Conservation (phyloP, 2,329 filamentous ascomycete genomes). For the Botrytis porri region DNA sequence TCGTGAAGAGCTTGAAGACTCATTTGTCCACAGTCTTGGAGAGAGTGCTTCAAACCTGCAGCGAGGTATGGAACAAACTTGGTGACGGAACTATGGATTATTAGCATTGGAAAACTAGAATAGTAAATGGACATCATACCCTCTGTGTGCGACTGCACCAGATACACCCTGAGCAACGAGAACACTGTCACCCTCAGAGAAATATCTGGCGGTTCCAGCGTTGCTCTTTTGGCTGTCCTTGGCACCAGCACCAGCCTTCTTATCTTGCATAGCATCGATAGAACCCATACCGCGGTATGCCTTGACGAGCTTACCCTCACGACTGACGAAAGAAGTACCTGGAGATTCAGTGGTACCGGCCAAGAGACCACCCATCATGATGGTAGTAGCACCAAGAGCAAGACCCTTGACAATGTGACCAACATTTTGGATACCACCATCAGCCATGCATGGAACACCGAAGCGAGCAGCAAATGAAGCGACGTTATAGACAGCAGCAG, state of each 20-base stretch:
- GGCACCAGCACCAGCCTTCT: slow-evolving; percentile 82
- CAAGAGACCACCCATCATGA: slow-evolving; percentile 99
- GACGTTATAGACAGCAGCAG: slow-evolving; percentile 87
- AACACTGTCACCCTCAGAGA: slow-evolving; percentile 92
- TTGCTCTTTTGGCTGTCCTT: slow-evolving; percentile 79
- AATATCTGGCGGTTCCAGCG: slow-evolving; percentile 95
- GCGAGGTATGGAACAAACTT: slow-evolving; percentile 97
- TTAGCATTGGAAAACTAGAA: slow-evolving; percentile 9
- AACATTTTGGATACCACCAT: slow-evolving; percentile 97
- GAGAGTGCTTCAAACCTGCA: slow-evolving; percentile 92
- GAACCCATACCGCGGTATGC: slow-evolving; percentile 98
- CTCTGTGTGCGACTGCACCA: slow-evolving; percentile 76
- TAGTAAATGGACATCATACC: slow-evolving; percentile 39
- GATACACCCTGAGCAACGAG: slow-evolving; percentile 96
- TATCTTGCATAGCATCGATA: slow-evolving; percentile 99
- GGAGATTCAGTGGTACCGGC: slow-evolving; percentile 97
- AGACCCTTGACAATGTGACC: slow-evolving; percentile 99
- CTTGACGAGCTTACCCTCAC: slow-evolving; percentile 97
- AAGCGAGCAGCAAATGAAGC: slow-evolving; percentile 86
- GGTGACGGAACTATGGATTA: slow-evolving; percentile 61
- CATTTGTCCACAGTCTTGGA: slow-evolving; percentile 90
- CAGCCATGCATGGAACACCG: slow-evolving; percentile 95
- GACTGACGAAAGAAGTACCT: slow-evolving; percentile 92
- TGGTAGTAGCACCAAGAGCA: slow-evolving; percentile 85
- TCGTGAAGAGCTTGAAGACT: slow-evolving; percentile 76